phyloP scores from a whole-genome alignment of 805 yeast genomes.

The Saccharomycopsis sp. region DNA sequence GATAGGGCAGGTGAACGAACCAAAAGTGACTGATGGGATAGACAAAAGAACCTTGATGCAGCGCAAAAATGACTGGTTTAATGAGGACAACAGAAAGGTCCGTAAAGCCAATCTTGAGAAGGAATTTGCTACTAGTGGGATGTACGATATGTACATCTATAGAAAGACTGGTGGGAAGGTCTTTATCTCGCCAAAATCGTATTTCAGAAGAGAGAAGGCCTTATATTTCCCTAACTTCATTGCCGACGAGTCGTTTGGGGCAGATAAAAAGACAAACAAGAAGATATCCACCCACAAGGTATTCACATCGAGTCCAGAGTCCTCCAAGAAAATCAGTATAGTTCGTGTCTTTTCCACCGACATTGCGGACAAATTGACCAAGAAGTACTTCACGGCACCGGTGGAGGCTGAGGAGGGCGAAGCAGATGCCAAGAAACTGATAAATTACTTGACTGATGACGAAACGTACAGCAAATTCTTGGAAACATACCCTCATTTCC shows the following conservation, averaged over 20 bases:
- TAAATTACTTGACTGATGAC: constrained; percentile 33
- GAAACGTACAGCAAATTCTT: constrained; percentile 36
- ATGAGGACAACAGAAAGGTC: constrained; percentile 36
- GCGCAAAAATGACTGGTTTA: constrained; percentile 40
- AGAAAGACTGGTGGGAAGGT: constrained; percentile 78
- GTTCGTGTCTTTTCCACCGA: constrained; percentile 60
- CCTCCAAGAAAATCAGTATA: constrained; percentile 48
- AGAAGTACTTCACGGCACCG: constrained; percentile 41
- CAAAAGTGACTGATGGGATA: constrained; percentile 32
- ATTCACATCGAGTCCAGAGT: constrained; percentile 22
- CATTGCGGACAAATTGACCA: constrained; percentile 63
- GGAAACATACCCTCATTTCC: constrained; percentile 44
- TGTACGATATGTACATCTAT: constrained; percentile 56
- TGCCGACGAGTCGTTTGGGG: constrained; percentile 31
- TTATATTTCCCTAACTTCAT: constrained; percentile 75
- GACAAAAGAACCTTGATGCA: constrained; percentile 36
- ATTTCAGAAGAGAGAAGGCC: constrained; percentile 65
- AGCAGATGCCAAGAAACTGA: constrained; percentile 17
- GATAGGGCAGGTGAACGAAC: constrained; percentile 37
- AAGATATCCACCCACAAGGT: constrained; percentile 19
- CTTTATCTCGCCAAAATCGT: constrained; percentile 75
- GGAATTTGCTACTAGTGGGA: constrained; percentile 62
- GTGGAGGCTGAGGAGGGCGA: constrained; percentile 9
- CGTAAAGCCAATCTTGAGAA: constrained; percentile 49
- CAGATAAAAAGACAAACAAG: constrained; percentile 35